phyloP scores from a whole-genome alignment of 257 asterid species.

The Craterostigma plantagineum region DNA sequence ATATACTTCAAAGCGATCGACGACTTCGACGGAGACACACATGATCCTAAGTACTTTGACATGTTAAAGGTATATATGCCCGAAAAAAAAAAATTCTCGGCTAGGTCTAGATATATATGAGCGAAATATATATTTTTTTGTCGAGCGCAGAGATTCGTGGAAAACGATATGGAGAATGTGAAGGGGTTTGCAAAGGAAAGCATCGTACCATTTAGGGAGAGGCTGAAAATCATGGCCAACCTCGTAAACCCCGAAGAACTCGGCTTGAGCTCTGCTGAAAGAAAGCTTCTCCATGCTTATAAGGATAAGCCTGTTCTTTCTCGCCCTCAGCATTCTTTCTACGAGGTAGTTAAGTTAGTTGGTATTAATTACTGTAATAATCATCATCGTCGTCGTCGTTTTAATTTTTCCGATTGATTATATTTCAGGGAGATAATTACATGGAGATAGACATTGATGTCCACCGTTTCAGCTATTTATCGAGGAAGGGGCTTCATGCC shows the following conservation, averaged over 20 bases:
- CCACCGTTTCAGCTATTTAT: conserved; percentile 78
- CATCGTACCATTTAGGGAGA: conserved; percentile 53
- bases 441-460: conserved; percentile 83
- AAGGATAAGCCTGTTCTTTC: conserved; percentile 88
- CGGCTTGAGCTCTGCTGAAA: conserved; percentile 61
- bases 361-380: too few relatives aligned
- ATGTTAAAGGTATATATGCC: conserved; percentile 74
- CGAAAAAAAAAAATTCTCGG: too few relatives aligned
- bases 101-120: too few relatives aligned
- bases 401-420: too few relatives aligned
- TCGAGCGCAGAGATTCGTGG: conserved; percentile 49
- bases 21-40: conserved; percentile 31
- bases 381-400: too few relatives aligned
- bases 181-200: conserved; percentile 52
- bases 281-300: conserved; percentile 65
- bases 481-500: conserved; percentile 71
- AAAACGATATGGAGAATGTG: conserved; percentile 46
- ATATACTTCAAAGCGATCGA: conserved; percentile 52
- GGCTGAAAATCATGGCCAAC: conserved; percentile 68
- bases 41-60: conserved; percentile 32
- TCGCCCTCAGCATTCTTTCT: conserved; percentile 84
- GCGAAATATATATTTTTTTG: too few relatives aligned
- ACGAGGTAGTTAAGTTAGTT: conserved; percentile 16
- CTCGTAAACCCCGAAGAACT: conserved; percentile 66
- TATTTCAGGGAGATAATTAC: conserved; percentile 59